Evolutionary conservation across 331 rosid species (phyloP).

Genomic region (Spiraea crenata): DNA sequence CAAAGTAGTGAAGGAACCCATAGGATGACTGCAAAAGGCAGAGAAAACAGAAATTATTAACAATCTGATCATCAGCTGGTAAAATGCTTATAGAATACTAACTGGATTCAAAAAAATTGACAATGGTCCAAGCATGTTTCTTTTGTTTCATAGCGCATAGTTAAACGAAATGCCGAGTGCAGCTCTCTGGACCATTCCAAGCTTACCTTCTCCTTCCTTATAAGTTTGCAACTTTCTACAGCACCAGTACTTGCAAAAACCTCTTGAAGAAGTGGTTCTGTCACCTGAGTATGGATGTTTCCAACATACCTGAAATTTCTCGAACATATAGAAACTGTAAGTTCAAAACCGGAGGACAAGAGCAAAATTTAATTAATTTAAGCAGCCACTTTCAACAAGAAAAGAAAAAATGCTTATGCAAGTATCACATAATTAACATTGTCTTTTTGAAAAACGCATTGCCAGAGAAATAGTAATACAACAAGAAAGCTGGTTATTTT

Average conservation of each 20-base stretch:
- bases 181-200: neutral
- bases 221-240: slow-evolving; percentile 91
- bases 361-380: slow-evolving; percentile 34
- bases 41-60: slow-evolving; percentile 27
- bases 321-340: slow-evolving; percentile 46
- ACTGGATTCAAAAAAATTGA: neutral
- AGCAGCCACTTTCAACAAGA: slow-evolving; percentile 18
- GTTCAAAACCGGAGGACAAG: slow-evolving; percentile 34
- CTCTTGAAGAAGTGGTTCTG: slow-evolving; percentile 98
- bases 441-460: neutral
- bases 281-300: slow-evolving; percentile 88
- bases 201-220: slow-evolving; percentile 88
- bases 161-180: neutral
- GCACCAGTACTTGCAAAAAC: slow-evolving; percentile 91
- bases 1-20: slow-evolving; percentile 93
- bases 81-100: neutral
- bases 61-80: neutral
- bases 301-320: slow-evolving; percentile 87
- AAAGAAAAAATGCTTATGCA: slow-evolving; percentile 11
- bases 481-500: neutral
- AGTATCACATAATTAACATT: slow-evolving; percentile 3
- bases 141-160: neutral
- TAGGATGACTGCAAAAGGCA: slow-evolving; percentile 84
- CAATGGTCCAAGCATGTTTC: neutral
- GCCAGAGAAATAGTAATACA: neutral